Evolutionary conservation across 163 green algal genomes (phyloP).

Genomic region (Picocystis sp.): DNA sequence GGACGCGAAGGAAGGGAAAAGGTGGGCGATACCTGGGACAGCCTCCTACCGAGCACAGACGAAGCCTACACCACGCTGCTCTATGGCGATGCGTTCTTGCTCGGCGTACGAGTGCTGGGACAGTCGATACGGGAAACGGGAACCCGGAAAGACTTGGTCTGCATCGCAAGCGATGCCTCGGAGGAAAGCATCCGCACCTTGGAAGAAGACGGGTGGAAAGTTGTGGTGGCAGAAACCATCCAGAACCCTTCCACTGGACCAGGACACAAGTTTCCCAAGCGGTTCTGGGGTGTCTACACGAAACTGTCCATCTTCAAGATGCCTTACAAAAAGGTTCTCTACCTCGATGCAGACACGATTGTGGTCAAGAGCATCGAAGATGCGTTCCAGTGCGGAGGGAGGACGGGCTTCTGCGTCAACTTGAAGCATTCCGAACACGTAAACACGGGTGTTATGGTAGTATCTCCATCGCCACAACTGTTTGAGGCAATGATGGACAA

Average conservation of each 20-base stretch:
- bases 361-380: conserved; percentile 42
- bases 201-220: conserved; percentile 36
- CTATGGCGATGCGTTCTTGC: conserved; percentile 41
- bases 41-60: too few species aligned
- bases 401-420: conserved; percentile 28
- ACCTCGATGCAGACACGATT: conserved; percentile 54
- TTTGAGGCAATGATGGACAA: conserved; percentile 39
- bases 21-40: too few species aligned
- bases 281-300: conserved; percentile 52
- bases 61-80: conserved; percentile 42
- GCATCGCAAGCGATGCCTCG: too few species aligned
- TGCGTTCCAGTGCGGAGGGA: conserved; percentile 33
- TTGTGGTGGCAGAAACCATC: conserved; percentile 29
- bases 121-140: conserved; percentile 32
- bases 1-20: too few species aligned
- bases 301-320: conserved; percentile 55
- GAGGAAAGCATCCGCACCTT: conserved; percentile 9
- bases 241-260: conserved; percentile 31
- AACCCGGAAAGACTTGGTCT: conserved; percentile 9
- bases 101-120: conserved; percentile 39
- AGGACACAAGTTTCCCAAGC: conserved; percentile 18
- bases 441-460: conserved; percentile 49
- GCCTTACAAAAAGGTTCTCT: conserved; percentile 18
- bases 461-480: conserved; percentile 24
- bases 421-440: conserved; percentile 56